A percentile compares a stretch with the other conserved stretches of the same genome.
Conservation (phyloP, 345 rosid genomes). For the Trapa incisa region DNA sequence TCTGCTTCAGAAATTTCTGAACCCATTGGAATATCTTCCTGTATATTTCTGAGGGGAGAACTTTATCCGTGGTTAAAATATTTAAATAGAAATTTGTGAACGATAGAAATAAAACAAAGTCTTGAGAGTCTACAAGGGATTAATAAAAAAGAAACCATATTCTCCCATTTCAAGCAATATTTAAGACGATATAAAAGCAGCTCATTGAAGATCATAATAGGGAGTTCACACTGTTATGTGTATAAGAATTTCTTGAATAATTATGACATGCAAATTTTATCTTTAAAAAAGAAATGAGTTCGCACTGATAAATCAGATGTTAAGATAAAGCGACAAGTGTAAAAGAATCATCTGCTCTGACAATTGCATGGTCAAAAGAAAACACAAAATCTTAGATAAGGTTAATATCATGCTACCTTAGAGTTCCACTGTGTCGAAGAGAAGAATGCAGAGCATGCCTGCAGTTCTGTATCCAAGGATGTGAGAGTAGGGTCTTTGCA, state of each 20-base stretch:
- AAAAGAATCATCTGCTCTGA: neutral
- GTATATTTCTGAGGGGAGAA: slow-evolving; percentile 38
- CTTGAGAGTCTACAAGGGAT: neutral
- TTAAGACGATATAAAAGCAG: neutral
- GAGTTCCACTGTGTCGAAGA: slow-evolving; percentile 66
- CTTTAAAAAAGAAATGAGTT: neutral
- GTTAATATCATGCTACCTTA: slow-evolving; percentile 33
- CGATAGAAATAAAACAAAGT: neutral
- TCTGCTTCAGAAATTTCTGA: slow-evolving; percentile 45
- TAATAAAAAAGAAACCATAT: neutral
- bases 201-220: neutral
- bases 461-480: slow-evolving; percentile 90
- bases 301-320: neutral
- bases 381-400: neutral
- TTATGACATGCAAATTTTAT: too few relatives aligned
- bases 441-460: slow-evolving; percentile 82
- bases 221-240: neutral
- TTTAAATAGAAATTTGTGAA: neutral
- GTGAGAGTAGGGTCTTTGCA: slow-evolving; percentile 95
- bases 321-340: neutral
- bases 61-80: neutral
- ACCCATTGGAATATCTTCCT: slow-evolving; percentile 41
- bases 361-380: too few relatives aligned
- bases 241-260: too few relatives aligned
- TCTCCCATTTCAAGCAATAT: neutral